Conservation (phyloP, 1,139 yeast species). For the Debaryomycetaceae sp. region DNA sequence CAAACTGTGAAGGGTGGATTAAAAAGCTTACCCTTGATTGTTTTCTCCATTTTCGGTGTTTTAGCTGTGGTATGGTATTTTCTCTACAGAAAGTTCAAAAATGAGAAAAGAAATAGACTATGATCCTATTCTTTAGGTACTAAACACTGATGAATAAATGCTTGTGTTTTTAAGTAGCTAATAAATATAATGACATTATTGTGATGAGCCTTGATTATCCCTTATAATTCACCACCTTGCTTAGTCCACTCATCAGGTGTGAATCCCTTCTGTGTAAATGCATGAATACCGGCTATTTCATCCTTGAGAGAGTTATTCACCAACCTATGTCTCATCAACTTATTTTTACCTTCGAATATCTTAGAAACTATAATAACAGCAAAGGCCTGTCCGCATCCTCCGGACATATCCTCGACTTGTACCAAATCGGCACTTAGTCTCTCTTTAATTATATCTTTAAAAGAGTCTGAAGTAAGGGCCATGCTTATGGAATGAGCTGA, state of each 20-base stretch:
- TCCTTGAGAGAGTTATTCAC: constrained; percentile 78
- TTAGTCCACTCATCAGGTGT: constrained; percentile 70
- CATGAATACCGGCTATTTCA: constrained; percentile 85
- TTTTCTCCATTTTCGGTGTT: constrained; percentile 22
- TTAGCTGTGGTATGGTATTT: constrained; percentile 28
- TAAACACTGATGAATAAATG: background rate
- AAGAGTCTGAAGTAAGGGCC: constrained; percentile 45
- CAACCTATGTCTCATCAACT: constrained; percentile 78
- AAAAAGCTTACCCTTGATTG: constrained; percentile 30
- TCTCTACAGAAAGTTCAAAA: constrained; percentile 13
- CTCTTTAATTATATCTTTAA: constrained; percentile 47
- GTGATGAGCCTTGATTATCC: background rate
- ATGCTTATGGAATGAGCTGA: constrained; percentile 11
- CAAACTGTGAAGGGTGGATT: constrained; percentile 33
- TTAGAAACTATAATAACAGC: constrained; percentile 79
- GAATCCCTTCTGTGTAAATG: constrained; percentile 87
- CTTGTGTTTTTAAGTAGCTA: background rate
- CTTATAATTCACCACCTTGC: constrained; percentile 28
- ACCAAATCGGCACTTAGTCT: constrained; percentile 52
- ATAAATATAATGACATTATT: background rate
- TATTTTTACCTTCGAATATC: constrained; percentile 74
- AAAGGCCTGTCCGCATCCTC: constrained; percentile 88
- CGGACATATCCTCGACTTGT: constrained; percentile 69
- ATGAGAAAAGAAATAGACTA: background rate
- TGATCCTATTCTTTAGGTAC: background rate